Evolutionary conservation across 1,284 basidiomycete genomes (phyloP).

Genomic region (Mycosarcoma mackinlayi): DNA sequence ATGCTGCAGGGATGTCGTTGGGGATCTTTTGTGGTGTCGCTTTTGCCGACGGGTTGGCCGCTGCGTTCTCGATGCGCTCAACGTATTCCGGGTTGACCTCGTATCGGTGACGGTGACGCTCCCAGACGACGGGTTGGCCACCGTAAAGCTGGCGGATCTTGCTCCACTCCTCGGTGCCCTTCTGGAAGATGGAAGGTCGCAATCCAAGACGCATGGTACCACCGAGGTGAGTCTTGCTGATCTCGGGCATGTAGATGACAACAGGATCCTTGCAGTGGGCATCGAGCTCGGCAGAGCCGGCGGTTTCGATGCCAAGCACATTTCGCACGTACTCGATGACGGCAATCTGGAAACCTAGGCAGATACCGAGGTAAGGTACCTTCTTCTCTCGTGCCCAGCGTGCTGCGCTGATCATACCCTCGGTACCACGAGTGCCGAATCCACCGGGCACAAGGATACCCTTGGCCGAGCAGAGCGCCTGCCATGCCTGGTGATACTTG

Average conservation of each 20-base stretch:
- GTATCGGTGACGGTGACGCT: slow-evolving; percentile 95
- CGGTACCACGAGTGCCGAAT: slow-evolving; percentile 91
- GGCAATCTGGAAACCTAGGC: slow-evolving; percentile 96
- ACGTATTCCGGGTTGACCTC: slow-evolving; percentile 95
- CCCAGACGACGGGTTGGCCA: slow-evolving; percentile 87
- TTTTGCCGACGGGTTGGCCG: slow-evolving; percentile 32
- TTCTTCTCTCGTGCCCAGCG: slow-evolving; percentile 96
- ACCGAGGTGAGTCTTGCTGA: slow-evolving; percentile 96
- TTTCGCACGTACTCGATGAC: slow-evolving; percentile 94
- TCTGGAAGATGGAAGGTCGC: slow-evolving; percentile 88
- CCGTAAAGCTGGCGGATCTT: slow-evolving; percentile 85
- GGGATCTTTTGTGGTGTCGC: slow-evolving; percentile 34
- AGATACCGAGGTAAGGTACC: slow-evolving; percentile 94
- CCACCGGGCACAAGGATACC: slow-evolving; percentile 78
- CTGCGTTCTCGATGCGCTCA: slow-evolving; percentile 74
- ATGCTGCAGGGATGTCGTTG: slow-evolving; percentile 33
- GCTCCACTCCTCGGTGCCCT: slow-evolving; percentile 70
- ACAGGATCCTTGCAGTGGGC: slow-evolving; percentile 76
- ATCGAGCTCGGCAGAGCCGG: slow-evolving; percentile 88
- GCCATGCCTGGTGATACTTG: slow-evolving; percentile 95
- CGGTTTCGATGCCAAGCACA: slow-evolving; percentile 82
- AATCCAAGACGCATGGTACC: slow-evolving; percentile 98
- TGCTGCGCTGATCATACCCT: slow-evolving; percentile 97
- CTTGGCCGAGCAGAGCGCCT: slow-evolving; percentile 84
- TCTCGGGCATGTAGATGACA: slow-evolving; percentile 98